Evolutionary conservation across 1,284 basidiomycete genomes (phyloP).

Genomic region (Fomitopsis palustris): DNA sequence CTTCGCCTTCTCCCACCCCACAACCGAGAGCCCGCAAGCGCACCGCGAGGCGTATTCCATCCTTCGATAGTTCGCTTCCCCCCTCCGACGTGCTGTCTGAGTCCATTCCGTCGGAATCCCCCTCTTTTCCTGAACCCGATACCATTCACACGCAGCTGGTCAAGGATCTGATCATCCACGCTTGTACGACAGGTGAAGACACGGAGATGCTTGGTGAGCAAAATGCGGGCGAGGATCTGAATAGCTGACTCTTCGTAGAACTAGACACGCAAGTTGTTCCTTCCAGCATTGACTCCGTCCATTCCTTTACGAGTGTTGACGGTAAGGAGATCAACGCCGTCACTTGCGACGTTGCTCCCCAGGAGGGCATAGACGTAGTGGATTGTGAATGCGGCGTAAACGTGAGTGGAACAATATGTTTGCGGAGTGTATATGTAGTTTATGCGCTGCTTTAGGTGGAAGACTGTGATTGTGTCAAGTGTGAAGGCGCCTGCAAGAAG

Average conservation of each 20-base stretch:
- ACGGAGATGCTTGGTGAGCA: conserved; percentile 43
- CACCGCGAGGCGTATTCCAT: background rate
- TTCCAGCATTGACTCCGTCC: conserved; percentile 28
- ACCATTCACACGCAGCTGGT: conserved; percentile 40
- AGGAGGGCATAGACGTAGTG: background rate
- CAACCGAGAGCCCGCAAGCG: conserved; percentile 7
- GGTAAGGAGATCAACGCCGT: background rate
- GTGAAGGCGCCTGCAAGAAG: conserved; percentile 62
- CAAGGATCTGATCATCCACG: conserved; percentile 34
- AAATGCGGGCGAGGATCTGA: background rate
- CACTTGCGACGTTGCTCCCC: conserved; percentile 17
- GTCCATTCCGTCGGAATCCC: conserved; percentile 9
- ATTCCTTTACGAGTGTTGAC: conserved; percentile 28
- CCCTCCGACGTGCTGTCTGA: conserved; percentile 32
- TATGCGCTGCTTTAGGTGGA: conserved; percentile 36
- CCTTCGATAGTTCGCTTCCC: conserved; percentile 26
- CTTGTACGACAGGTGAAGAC: conserved; percentile 24
- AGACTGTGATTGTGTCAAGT: conserved; percentile 48
- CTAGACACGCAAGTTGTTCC: conserved; percentile 41
- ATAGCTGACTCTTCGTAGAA: conserved; percentile 26
- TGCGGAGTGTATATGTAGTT: background rate
- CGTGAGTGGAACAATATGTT: conserved; percentile 32
- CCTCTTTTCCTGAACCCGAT: conserved; percentile 6
- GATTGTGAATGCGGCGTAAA: conserved; percentile 65
- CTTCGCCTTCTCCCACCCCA: conserved; percentile 17